Evolutionary conservation across 352 stramenopile species (phyloP).

Genomic region (Vaucheria bursata): DNA sequence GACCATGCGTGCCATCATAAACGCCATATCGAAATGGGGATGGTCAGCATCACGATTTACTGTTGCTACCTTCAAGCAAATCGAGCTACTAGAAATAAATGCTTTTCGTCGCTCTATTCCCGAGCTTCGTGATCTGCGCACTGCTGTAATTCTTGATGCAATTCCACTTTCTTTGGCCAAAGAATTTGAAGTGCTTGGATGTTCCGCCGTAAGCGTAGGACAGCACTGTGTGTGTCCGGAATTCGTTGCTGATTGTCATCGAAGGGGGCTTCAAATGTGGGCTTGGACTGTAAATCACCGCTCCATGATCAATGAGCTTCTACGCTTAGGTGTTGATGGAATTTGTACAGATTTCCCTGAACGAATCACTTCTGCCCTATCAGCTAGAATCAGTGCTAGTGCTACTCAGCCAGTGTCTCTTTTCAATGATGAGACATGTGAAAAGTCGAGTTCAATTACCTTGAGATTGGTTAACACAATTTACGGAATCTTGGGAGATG

Average conservation of each 20-base stretch:
- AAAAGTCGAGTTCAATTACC: too few species aligned
- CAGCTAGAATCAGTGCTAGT: too few species aligned
- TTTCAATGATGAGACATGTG: too few species aligned
- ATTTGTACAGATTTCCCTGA: conserved; percentile 43
- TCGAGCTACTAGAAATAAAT: conserved; percentile 46
- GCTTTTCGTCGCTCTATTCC: conserved; percentile 35
- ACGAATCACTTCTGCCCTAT: conserved; percentile 11
- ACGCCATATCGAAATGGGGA: conserved; percentile 25
- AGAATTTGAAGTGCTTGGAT: conserved; percentile 34
- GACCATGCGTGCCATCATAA: conserved; percentile 23
- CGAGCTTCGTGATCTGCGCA: conserved; percentile 35
- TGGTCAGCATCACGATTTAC: conserved; percentile 36
- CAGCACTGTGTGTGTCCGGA: conserved; percentile 20
- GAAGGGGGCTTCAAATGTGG: conserved; percentile 40
- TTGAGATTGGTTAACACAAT: conserved; percentile 17
- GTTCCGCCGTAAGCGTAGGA: conserved; percentile 12
- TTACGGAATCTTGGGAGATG: conserved; percentile 18
- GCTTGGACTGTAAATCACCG: conserved; percentile 41
- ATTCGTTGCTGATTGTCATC: conserved; percentile 39
- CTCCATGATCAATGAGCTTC: conserved; percentile 4
- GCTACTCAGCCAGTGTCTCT: too few species aligned
- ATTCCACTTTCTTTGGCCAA: conserved; percentile 23
- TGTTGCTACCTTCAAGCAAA: conserved; percentile 43
- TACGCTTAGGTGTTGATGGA: conserved; percentile 30
- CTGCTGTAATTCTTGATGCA: conserved; percentile 37